Percentiles rank a stretch among this genome's conserved stretches.
These are phyloP conservation scores for Clavispora phyllophila DNA, from an alignment of 805 yeast species.

Conservation along the genomic window DNA sequence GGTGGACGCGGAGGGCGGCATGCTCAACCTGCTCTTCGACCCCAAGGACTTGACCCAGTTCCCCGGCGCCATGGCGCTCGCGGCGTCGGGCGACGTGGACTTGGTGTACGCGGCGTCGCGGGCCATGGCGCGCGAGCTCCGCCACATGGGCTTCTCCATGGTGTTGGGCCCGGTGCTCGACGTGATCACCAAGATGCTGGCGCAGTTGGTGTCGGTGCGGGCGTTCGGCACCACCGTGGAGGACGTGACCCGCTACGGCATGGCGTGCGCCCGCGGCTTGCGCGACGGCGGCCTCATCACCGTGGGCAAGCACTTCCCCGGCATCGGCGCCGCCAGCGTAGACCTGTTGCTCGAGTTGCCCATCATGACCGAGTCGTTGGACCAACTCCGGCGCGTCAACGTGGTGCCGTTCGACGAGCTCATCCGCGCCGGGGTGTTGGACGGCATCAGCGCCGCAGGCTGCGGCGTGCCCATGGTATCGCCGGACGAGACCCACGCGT, in stretches of 20 bases:
- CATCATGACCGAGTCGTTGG: conserved; percentile 51
- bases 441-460: conserved; percentile 57
- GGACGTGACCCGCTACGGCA: conserved; percentile 51
- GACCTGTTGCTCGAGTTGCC: conserved; percentile 55
- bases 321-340: conserved; percentile 57
- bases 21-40: conserved; percentile 56
- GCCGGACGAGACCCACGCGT: conserved; percentile 59
- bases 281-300: conserved; percentile 49
- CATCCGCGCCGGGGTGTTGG: conserved; percentile 41
- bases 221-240: conserved; percentile 59
- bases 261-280: conserved; percentile 49
- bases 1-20: conserved; percentile 61
- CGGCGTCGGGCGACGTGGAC: conserved; percentile 47
- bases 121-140: conserved; percentile 51
- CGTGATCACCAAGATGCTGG: conserved; percentile 51
- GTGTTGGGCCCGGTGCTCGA: conserved; percentile 60
- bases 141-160: conserved; percentile 51
- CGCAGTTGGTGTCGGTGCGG: conserved; percentile 55
- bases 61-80: conserved; percentile 63
- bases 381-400: conserved; percentile 47
- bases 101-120: conserved; percentile 48
- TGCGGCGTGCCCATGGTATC: conserved; percentile 60
- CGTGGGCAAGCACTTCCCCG: conserved; percentile 64
- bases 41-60: conserved; percentile 47
- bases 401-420: conserved; percentile 47